These are phyloP conservation scores for Tolypocladium ophioglossoides DNA, from an alignment of 2,329 filamentous ascomycete genomes.

Conservation along the genomic window DNA sequence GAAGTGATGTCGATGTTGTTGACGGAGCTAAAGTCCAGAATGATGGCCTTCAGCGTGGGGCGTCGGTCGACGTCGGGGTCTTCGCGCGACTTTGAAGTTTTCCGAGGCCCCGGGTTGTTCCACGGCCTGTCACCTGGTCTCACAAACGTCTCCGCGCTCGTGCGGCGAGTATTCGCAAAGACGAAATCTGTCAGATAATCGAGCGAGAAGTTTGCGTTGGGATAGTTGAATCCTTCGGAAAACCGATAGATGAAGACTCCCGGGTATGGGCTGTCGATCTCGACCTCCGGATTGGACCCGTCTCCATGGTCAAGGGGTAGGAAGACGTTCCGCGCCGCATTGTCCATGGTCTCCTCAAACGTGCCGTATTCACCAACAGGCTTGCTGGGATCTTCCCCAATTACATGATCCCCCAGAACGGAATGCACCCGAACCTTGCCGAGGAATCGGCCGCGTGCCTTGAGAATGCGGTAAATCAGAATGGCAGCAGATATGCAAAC, in stretches of 20 bases:
- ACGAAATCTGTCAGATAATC: slow-evolving; percentile 65
- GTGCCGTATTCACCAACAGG: slow-evolving; percentile 44
- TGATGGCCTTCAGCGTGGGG: slow-evolving; percentile 75
- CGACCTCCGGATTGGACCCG: slow-evolving; percentile 77
- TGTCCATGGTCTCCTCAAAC: slow-evolving; percentile 34
- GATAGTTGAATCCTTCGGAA: slow-evolving; percentile 91
- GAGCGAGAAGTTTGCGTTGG: slow-evolving; percentile 82
- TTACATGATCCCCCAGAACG: slow-evolving; percentile 63
- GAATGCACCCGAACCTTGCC: slow-evolving; percentile 61
- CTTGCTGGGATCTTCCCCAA: slow-evolving; percentile 47
- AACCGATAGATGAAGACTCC: slow-evolving; percentile 96
- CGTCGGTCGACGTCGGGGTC: slow-evolving; percentile 26
- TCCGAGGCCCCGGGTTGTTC: slow-evolving; percentile 75
- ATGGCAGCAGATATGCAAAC: slow-evolving; percentile 67
- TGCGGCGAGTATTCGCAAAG: slow-evolving; percentile 63
- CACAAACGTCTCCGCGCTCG: slow-evolving; percentile 55
- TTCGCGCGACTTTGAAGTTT: slow-evolving; percentile 30
- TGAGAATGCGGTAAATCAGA: slow-evolving; percentile 73
- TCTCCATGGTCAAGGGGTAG: slow-evolving; percentile 80
- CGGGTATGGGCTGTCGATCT: slow-evolving; percentile 73
- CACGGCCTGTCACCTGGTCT: slow-evolving; percentile 73
- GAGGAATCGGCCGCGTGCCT: slow-evolving; percentile 73
- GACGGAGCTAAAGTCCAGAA: slow-evolving; percentile 87
- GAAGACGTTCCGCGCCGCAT: slow-evolving; percentile 65
- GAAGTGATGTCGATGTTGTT: slow-evolving; percentile 93